Conservation (phyloP, 352 stramenopile species). For the Pythium rishiriense region DNA sequence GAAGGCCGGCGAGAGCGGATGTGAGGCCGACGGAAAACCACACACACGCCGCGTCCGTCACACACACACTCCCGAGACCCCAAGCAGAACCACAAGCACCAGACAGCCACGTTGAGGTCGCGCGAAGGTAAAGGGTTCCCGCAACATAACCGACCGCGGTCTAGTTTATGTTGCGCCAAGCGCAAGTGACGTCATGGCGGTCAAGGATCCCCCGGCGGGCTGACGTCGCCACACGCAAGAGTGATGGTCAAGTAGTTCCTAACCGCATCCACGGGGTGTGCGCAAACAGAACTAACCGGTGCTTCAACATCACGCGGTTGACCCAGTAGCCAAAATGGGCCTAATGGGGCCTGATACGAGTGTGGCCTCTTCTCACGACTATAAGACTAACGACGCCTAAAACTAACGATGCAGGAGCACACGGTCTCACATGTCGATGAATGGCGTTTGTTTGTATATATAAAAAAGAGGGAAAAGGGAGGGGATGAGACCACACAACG, state of each 20-base stretch:
- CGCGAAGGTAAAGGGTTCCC: conserved; percentile 19
- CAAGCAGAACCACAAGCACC: conserved; percentile 34
- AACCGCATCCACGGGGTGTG: too few relatives aligned
- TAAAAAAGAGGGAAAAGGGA: too few relatives aligned
- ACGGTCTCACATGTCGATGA: too few relatives aligned
- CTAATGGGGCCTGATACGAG: too few relatives aligned
- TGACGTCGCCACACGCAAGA: not conserved
- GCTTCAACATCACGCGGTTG: too few relatives aligned
- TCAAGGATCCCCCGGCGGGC: too few relatives aligned
- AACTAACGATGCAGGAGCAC: too few relatives aligned
- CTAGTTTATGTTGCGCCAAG: conserved; percentile 16
- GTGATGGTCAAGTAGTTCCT: conserved; percentile 3
- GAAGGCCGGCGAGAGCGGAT: conserved; percentile 20
- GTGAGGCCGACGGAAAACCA: not conserved
- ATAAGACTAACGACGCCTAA: too few relatives aligned
- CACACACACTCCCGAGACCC: conserved; percentile 4
- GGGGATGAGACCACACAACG: conserved; percentile 9
- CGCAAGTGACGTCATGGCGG: conserved; percentile 34
- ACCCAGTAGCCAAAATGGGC: too few relatives aligned
- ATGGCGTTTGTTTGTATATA: not conserved
- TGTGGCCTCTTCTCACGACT: too few relatives aligned
- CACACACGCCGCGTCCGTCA: conserved; percentile 3
- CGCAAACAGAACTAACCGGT: too few relatives aligned
- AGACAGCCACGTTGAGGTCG: conserved; percentile 17
- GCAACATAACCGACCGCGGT: conserved; percentile 7